Evolutionary conservation across 306 rosid species (phyloP).

Genomic region (Citrullus amarus): DNA sequence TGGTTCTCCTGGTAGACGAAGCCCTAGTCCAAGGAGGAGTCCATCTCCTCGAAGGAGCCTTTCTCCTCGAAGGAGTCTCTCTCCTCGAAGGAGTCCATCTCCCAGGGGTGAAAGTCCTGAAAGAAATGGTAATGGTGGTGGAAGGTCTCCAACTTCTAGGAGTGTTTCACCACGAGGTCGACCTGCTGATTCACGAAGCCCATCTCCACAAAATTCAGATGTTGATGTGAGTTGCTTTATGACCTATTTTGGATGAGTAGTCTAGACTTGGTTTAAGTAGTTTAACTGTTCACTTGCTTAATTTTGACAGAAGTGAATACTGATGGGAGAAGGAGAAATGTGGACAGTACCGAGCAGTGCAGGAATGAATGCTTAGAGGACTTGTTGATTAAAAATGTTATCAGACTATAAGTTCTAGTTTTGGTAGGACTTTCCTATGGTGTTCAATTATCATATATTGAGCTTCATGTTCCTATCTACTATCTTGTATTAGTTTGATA

Average conservation of each 20-base stretch:
- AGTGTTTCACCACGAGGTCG: slow-evolving; percentile 51
- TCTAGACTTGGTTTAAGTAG: background rate
- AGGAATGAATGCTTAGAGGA: slow-evolving; percentile 30
- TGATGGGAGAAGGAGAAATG: slow-evolving; percentile 2
- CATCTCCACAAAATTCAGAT: slow-evolving; percentile 42
- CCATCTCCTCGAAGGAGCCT: slow-evolving; percentile 33
- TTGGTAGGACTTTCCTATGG: slow-evolving; percentile 46
- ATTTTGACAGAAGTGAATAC: slow-evolving; percentile 8
- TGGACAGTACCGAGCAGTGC: slow-evolving; percentile 14
- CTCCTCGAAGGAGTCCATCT: slow-evolving; percentile 38
- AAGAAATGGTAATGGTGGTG: slow-evolving; percentile 27
- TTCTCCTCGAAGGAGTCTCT: slow-evolving; percentile 36
- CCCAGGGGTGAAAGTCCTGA: slow-evolving; percentile 46
- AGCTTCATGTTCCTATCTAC: slow-evolving; percentile 17
- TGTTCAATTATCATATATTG: slow-evolving; percentile 26
- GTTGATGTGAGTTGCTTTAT: slow-evolving; percentile 46
- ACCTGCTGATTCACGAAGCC: slow-evolving; percentile 40
- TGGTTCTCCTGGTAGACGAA: slow-evolving; percentile 45
- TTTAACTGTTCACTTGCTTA: background rate
- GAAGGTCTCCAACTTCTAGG: slow-evolving; percentile 35
- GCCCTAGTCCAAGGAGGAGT: slow-evolving; percentile 18
- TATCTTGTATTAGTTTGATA: slow-evolving; percentile 12
- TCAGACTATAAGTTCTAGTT: slow-evolving; percentile 38
- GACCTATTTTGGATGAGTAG: background rate
- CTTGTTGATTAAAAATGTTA: slow-evolving; percentile 30